Conservation (phyloP, 371 early-diverging fungal genomes). For the Apophysomyces elegans region DNA sequence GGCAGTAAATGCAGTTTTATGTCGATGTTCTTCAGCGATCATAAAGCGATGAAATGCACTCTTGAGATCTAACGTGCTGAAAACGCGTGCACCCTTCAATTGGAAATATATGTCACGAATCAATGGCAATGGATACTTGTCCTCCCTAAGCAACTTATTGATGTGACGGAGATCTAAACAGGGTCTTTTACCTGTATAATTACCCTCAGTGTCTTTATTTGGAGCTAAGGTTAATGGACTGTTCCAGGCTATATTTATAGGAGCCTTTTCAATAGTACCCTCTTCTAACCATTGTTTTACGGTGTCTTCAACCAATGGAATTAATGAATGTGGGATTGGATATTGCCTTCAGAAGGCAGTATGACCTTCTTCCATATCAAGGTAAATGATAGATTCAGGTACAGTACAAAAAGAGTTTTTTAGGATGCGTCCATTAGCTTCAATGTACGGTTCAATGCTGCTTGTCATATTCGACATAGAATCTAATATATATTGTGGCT, state of each 20-base stretch:
- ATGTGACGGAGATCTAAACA: constrained; percentile 12
- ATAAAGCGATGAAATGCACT: constrained; percentile 28
- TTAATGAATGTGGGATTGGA: constrained; percentile 9
- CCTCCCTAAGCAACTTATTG: constrained; percentile 1
- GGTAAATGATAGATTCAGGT: constrained; percentile 16
- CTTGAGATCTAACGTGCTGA: constrained; percentile 22
- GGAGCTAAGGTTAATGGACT: constrained; percentile 29
- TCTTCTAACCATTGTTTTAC: constrained; percentile 14
- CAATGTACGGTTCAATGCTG: constrained; percentile 10
- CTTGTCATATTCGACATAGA: too few relatives aligned
- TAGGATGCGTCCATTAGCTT: constrained; percentile 17
- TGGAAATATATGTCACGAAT: constrained; percentile 4
- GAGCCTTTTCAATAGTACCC: constrained; percentile 10
- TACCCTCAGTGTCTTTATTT: constrained; percentile 26
- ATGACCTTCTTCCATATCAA: constrained; percentile 11
- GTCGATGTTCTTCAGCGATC: constrained; percentile 20
- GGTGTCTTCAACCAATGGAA: constrained; percentile 6
- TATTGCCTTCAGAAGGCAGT: constrained; percentile 18
- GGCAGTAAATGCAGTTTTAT: neutral
- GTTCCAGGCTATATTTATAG: constrained; percentile 19
- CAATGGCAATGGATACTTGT: constrained; percentile 11
- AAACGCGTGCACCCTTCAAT: constrained; percentile 6
- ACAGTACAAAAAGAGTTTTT: constrained; percentile 23
- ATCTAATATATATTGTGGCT: too few relatives aligned
- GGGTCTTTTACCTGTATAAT: constrained; percentile 10